Evolutionary conservation across 1,139 yeast genomes (phyloP), one percentile per base, ranked within the genome.

Genomic region (Zhuliangozyma blackwelliae): DNA sequence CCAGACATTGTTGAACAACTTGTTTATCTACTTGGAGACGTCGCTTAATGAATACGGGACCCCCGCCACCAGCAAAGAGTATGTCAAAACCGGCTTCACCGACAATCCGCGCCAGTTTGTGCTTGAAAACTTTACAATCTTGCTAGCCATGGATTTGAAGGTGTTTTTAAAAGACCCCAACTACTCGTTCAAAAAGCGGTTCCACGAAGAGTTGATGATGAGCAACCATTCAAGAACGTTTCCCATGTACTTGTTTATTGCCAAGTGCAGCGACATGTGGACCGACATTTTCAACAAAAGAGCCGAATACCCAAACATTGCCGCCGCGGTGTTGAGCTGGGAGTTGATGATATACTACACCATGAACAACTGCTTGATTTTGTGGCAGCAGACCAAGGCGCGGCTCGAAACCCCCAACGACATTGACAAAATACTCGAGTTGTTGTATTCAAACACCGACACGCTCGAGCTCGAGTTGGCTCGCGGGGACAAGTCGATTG

Each of bases 321-420:
- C 65, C 36, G 63, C 65, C 13, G 63, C 72, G 16, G 64, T 78
- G 35, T 71, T 77, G 46, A 66, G 73, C 36, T 77, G 84, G 75
- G 79, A 72, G 39, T 52, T 74, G 28, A 59, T 82, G 57, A 79
- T 77, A 44, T 76, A 74, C 51, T 63, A 68, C 32, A 71, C 82
- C 28, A 71, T 81, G 68, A 63, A 70, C 36, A 75, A 75, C 46
- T 72, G 82, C 47, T 64, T 84, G 48, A 68, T 75, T 32, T 63
- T 83, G 35, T 86, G 95, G 95, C 77, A 74, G 45, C 78, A 73
- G 36, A 78, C 94, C 1, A 67, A 69, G 32, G 85, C 90, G 5
- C 72, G 67, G 43, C 51, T 64, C 41, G 63, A 59, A 29, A 57
- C 57, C 34, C 47, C 54, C 1, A 62, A 56, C 5, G 88, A 82